These are phyloP conservation scores for Cladobotryum protrusum DNA, from an alignment of 2,329 filamentous ascomycete species.

Conservation along the genomic window DNA sequence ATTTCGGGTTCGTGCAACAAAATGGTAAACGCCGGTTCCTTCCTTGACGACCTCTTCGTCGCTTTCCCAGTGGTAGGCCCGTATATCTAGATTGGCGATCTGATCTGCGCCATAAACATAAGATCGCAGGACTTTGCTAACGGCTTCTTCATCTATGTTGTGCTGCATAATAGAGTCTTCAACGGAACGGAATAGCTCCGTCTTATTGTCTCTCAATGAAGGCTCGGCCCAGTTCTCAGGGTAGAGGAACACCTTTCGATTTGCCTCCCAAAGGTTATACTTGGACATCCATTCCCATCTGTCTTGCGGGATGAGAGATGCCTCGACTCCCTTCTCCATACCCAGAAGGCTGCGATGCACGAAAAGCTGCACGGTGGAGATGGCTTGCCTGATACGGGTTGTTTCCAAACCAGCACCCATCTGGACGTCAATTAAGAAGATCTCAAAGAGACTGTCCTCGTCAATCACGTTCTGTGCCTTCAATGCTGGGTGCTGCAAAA, in stretches of 20 bases:
- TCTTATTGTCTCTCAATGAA: background rate
- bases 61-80: too few relatives aligned
- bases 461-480: background rate
- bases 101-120: too few relatives aligned
- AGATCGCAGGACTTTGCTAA: too few relatives aligned
- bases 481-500: too few relatives aligned
- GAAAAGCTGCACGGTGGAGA: slow-evolving; percentile 11
- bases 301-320: background rate
- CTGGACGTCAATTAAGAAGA: slow-evolving; percentile 12
- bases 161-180: background rate
- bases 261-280: background rate
- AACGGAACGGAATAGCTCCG: background rate
- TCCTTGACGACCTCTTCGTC: too few relatives aligned
- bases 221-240: background rate
- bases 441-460: background rate
- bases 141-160: too few relatives aligned
- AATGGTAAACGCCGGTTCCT: too few relatives aligned
- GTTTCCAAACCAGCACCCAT: slow-evolving; percentile 11
- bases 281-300: background rate
- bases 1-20: too few relatives aligned
- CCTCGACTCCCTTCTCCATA: slow-evolving; percentile 1
- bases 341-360: slow-evolving; percentile 12
- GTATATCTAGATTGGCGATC: too few relatives aligned
- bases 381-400: slow-evolving; percentile 12
- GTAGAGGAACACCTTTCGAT: background rate